Base-by-base conservation (phyloP, 768 basidiomycete species). In the Calocera cornea region DNA sequence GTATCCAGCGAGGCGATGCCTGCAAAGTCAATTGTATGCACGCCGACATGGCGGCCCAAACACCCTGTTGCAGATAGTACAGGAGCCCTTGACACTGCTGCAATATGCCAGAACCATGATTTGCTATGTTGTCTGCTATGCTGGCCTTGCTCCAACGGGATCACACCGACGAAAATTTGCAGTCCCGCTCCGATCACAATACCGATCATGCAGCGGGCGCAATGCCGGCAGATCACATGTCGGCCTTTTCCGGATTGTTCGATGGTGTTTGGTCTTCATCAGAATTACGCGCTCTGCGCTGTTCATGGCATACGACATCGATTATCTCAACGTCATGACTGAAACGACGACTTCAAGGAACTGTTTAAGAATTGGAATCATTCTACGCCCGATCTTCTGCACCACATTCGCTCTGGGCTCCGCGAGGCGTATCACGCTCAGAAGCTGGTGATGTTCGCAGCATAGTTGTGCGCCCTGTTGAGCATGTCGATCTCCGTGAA, bases 401-500 rank as follows among this genome's bases (percentile, higher is more conserved):
- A 38, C 36, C 7, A 19, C 44, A 8, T 5, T 19, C 19, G 16
- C 19, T 47, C 19, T 19, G 24, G 19, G 19, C 44, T 47, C 7
- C 44, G 19, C 19, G 44, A 3, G 5, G 44, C 8, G 24, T 47
- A 5, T 3, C 36, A 38, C 36, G 24, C 44, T 24, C 24, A 47
- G 44, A 3, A 19, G 19, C 7, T 19, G 44, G 44, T 47, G 44
- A 47, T 7, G 19, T 47, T 47, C 44, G 44, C 44, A 5, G 44
- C 44, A 47, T 19, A 47, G 44, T 47, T 24, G 44, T 47, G 44
- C 8, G 19, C 19, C 44, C 44, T 7, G 16, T 17, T 7, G 24
- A 47, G 44, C 44, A 47, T 47, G 44, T 47, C 44, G 44, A 47
- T 47, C 19, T 47, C 11, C 40, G 19, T 16, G 29, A 77, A 79